These are phyloP conservation scores for Irpex lacteus DNA, from an alignment of 1,284 basidiomycete species.

Conservation along the genomic window DNA sequence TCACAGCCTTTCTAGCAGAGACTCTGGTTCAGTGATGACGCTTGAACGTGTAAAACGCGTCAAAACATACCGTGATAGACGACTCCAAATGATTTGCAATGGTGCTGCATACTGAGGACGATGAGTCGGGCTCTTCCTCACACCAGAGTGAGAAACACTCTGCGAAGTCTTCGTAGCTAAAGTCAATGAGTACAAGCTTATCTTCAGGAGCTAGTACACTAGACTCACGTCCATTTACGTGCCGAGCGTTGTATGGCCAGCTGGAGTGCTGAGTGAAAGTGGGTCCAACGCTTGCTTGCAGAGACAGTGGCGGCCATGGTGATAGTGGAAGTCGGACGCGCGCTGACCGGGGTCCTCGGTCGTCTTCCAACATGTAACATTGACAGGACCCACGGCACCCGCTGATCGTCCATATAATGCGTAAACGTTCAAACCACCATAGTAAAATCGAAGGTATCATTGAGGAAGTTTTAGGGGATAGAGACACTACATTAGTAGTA, in stretches of 20 bases:
- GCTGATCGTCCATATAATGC: neutral
- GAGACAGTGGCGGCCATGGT: slow-evolving; percentile 15
- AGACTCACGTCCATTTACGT: slow-evolving; percentile 76
- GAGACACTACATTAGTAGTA: too few species aligned
- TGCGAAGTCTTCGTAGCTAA: slow-evolving; percentile 71
- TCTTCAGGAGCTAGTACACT: neutral
- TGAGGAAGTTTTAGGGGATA: too few species aligned
- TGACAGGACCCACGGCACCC: neutral
- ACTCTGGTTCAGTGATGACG: neutral
- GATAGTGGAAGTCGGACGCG: neutral
- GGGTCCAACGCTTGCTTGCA: slow-evolving; percentile 69
- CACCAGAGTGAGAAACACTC: slow-evolving; percentile 76
- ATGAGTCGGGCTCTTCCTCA: slow-evolving; percentile 69
- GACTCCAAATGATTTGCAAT: slow-evolving; percentile 69
- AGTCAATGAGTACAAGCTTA: neutral
- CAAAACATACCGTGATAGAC: slow-evolving; percentile 50
- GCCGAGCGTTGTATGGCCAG: slow-evolving; percentile 73
- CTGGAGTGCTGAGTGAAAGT: slow-evolving; percentile 72
- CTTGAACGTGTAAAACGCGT: neutral
- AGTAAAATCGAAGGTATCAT: too few species aligned
- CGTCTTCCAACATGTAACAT: neutral
- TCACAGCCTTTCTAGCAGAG: slow-evolving; percentile 38
- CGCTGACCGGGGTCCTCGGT: neutral
- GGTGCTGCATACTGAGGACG: slow-evolving; percentile 61
- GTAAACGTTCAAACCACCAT: too few species aligned